A percentile compares a stretch with the other conserved stretches of the same genome.
These are phyloP conservation scores for Penicillium cinerascens DNA, from an alignment of 495 filamentous ascomycete species.

Conservation along the genomic window DNA sequence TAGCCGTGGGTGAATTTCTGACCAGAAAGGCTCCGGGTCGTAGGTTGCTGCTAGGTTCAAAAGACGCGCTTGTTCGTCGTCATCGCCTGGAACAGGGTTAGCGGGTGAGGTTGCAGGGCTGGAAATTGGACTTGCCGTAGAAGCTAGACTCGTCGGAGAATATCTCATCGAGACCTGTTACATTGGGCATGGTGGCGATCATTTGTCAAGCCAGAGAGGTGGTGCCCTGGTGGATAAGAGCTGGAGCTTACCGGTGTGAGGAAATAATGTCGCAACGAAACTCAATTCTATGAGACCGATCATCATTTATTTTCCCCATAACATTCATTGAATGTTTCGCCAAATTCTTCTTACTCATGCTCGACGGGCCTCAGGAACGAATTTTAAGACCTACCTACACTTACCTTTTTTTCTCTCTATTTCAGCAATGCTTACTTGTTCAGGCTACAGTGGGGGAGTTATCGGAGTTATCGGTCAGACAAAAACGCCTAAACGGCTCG, in stretches of 20 bases:
- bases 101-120: background rate
- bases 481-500: too few species aligned
- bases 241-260: slow-evolving; percentile 1
- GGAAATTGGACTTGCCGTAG: slow-evolving; percentile 49
- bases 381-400: too few species aligned
- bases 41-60: slow-evolving; percentile 37
- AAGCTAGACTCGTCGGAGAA: slow-evolving; percentile 71
- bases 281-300: background rate
- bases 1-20: slow-evolving; percentile 24
- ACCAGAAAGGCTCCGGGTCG: slow-evolving; percentile 48
- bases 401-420: too few species aligned
- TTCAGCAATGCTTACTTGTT: too few species aligned
- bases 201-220: background rate
- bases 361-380: too few species aligned
- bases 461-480: too few species aligned
- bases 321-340: too few species aligned
- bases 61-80: slow-evolving; percentile 38
- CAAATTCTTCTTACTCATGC: too few species aligned
- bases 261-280: background rate
- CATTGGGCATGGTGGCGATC: slow-evolving; percentile 2
- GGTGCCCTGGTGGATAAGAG: background rate
- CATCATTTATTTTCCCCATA: too few species aligned
- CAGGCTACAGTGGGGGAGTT: too few species aligned
- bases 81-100: slow-evolving; percentile 47
- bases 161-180: slow-evolving; percentile 12